phyloP scores from a whole-genome alignment of 352 stramenopile genomes.

The Globisporangium iwayamae region DNA sequence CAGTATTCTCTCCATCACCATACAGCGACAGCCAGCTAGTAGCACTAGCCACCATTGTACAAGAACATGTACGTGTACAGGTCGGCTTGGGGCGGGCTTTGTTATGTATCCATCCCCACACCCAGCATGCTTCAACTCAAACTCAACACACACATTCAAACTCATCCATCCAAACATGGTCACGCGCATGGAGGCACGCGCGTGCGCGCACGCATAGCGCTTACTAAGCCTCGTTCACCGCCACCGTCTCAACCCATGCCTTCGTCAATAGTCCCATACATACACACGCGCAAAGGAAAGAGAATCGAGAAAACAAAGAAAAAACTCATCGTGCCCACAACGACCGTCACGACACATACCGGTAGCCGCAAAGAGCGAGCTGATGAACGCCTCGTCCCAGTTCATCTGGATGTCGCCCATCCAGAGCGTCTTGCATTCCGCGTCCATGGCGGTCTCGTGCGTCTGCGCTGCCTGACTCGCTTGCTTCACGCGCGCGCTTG shows the following conservation, averaged over 20 bases:
- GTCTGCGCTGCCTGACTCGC: constrained; percentile 13
- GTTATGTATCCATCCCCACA: constrained; percentile 6
- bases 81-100: not conserved
- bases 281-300: not conserved
- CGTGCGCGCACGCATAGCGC: not conserved
- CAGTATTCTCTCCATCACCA: not conserved
- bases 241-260: not conserved
- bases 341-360: constrained; percentile 30
- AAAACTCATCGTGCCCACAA: not conserved
- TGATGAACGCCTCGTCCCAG: constrained; percentile 88
- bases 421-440: constrained; percentile 86
- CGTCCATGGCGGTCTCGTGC: constrained; percentile 23
- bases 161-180: not conserved
- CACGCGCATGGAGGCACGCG: not conserved
- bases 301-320: not conserved
- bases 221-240: not conserved
- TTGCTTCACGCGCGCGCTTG: constrained; percentile 4
- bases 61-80: not conserved
- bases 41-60: not conserved
- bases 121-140: not conserved
- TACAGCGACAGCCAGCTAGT: not conserved
- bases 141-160: constrained; percentile 4
- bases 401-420: constrained; percentile 90
- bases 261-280: not conserved
- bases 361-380: constrained; percentile 74